These are phyloP conservation scores for Rhododendron ovatum DNA, from an alignment of 148 eudicot species.

Conservation along the genomic window DNA sequence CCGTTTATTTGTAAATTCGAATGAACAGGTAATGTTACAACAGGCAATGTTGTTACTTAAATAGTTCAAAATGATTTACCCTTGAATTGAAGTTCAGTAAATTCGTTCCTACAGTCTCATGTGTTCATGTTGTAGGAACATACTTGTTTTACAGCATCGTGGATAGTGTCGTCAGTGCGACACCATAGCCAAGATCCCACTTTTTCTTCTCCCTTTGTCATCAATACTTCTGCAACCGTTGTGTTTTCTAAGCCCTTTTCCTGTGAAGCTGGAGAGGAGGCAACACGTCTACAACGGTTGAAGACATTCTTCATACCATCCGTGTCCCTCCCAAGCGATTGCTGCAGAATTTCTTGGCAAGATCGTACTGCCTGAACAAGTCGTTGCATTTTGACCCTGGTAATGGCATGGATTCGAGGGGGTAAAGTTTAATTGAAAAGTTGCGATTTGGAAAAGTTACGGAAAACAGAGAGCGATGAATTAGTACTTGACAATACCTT, in stretches of 20 bases:
- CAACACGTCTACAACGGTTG: constrained; percentile 30
- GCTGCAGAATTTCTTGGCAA: constrained; percentile 41
- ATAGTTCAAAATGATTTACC: background rate
- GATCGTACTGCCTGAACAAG: constrained; percentile 35
- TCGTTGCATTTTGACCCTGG: constrained; percentile 53
- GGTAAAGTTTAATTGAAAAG: background rate
- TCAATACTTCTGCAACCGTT: constrained; percentile 63
- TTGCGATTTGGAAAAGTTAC: background rate
- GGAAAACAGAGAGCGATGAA: background rate
- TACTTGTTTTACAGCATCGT: constrained; percentile 77
- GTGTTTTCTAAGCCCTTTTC: constrained; percentile 68
- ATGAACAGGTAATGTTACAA: background rate
- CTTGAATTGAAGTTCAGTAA: background rate
- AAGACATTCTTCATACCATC: constrained; percentile 26
- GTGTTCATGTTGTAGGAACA: background rate
- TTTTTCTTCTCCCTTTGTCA: constrained; percentile 59
- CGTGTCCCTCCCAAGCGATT: constrained; percentile 15
- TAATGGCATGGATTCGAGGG: background rate
- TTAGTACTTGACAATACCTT: background rate
- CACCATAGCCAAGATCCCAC: constrained; percentile 87
- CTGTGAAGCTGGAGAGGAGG: constrained; percentile 30
- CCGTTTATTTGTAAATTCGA: background rate
- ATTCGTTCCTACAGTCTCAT: background rate
- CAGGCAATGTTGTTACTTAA: too few relatives aligned
- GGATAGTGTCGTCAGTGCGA: constrained; percentile 49